phyloP scores from a whole-genome alignment of 2,329 filamentous ascomycete species.

The Neofusicoccum parvum region DNA sequence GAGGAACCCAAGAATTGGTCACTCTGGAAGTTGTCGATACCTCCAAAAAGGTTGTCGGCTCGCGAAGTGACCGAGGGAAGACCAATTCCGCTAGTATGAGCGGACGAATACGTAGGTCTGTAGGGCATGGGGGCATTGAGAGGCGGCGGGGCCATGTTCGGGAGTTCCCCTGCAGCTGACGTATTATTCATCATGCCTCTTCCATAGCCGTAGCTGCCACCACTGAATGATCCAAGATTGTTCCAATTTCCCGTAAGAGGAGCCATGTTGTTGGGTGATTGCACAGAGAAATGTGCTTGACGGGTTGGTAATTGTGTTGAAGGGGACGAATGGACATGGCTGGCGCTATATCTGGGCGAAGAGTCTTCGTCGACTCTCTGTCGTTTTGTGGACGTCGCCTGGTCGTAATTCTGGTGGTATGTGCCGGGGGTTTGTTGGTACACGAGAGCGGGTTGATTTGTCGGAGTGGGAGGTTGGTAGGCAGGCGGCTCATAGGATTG shows the following conservation, averaged over 20 bases:
- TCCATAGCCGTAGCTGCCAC: not conserved
- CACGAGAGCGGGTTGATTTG: not conserved
- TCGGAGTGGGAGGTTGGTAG: slow-evolving; percentile 1
- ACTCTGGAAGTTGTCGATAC: not conserved
- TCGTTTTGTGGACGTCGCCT: not conserved
- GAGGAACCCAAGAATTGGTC: not conserved
- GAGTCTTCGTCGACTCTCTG: not conserved
- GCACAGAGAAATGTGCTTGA: not conserved
- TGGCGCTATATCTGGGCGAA: not conserved
- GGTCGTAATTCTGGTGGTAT: not conserved
- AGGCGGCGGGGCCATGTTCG: not conserved
- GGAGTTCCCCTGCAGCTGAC: not conserved
- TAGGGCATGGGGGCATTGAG: not conserved
- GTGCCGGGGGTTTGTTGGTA: not conserved
- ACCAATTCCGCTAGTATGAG: not conserved
- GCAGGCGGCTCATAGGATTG: not conserved
- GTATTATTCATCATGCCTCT: not conserved
- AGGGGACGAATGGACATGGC: not conserved
- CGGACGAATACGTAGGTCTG: not conserved
- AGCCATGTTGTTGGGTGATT: not conserved
- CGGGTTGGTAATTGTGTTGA: not conserved
- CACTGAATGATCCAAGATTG: not conserved
- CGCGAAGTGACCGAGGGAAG: not conserved
- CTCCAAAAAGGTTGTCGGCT: not conserved
- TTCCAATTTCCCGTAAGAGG: not conserved